A percentile compares a stretch with the other conserved stretches of the same genome.
These are phyloP conservation scores for Saccharomycopsis phalli DNA, from an alignment of 1,139 yeast genomes.

Conservation along the genomic window DNA sequence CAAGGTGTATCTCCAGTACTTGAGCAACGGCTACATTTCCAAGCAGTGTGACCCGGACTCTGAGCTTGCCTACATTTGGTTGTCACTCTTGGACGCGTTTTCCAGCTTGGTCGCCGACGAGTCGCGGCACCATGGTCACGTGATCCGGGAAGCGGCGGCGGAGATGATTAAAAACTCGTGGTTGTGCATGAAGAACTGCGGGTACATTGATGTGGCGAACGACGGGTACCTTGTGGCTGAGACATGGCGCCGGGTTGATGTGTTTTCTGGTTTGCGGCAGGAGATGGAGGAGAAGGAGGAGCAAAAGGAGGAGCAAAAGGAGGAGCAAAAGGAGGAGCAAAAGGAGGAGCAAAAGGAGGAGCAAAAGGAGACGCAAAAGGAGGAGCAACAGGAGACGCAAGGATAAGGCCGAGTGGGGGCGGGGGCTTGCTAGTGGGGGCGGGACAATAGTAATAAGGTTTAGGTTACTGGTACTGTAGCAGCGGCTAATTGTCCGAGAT, in stretches of 20 bases:
- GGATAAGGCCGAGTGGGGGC: not conserved
- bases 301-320: constrained; percentile 12
- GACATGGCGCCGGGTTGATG: constrained; percentile 39
- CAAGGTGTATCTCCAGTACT: constrained; percentile 60
- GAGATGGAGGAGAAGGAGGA: constrained; percentile 22
- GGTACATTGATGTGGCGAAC: constrained; percentile 11
- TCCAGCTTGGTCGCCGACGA: constrained; percentile 16
- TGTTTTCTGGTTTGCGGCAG: constrained; percentile 37
- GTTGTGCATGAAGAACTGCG: constrained; percentile 16
- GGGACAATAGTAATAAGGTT: too few relatives aligned
- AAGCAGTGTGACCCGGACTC: constrained; percentile 11
- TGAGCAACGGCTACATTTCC: constrained; percentile 30
- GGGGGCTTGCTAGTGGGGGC: too few relatives aligned
- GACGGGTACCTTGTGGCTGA: constrained; percentile 12
- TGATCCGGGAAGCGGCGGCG: constrained; percentile 13
- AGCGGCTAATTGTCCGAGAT: too few relatives aligned
- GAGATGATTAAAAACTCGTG: constrained; percentile 19
- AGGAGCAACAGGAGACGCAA: not conserved
- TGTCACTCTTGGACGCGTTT: constrained; percentile 16
- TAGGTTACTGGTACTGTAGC: too few relatives aligned
- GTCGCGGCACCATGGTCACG: constrained; percentile 7
- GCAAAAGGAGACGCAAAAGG: constrained; percentile 1
- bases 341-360: constrained; percentile 11
- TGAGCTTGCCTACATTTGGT: constrained; percentile 29
- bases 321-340: constrained; percentile 5